These are phyloP conservation scores for Trichophyton schoenleinii DNA, from an alignment of 2,329 filamentous ascomycete species.

Conservation along the genomic window DNA sequence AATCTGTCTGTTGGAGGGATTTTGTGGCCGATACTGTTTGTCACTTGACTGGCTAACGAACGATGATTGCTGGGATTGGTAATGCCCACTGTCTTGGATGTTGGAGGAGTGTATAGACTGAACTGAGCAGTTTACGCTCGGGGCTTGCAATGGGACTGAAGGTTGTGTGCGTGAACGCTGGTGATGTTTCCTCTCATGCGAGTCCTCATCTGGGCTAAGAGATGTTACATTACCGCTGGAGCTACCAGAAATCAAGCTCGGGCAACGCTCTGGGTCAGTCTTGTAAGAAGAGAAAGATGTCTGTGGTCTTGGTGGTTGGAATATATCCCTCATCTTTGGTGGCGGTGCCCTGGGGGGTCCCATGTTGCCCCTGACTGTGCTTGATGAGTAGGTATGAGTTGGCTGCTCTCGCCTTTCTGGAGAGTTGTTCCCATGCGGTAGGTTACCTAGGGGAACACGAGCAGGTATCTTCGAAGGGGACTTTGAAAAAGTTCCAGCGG, in stretches of 20 bases:
- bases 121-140: constrained; percentile 26
- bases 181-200: constrained; percentile 57
- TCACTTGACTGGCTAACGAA: constrained; percentile 6
- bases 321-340: constrained; percentile 83
- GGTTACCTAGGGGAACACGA: constrained; percentile 35
- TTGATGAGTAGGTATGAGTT: constrained; percentile 32
- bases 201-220: constrained; percentile 57
- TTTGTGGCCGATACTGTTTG: constrained; percentile 16
- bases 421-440: constrained; percentile 54
- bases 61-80: constrained; percentile 15
- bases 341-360: constrained; percentile 56
- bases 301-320: constrained; percentile 39
- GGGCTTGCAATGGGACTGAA: constrained; percentile 30
- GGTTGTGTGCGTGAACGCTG: constrained; percentile 37
- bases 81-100: constrained; percentile 22
- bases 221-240: constrained; percentile 42
- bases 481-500: constrained; percentile 17
- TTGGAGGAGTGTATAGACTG: constrained; percentile 31
- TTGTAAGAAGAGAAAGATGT: constrained; percentile 17
- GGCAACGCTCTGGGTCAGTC: neutral
- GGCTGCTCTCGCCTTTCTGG: constrained; percentile 54
- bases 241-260: constrained; percentile 10
- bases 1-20: constrained; percentile 48
- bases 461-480: constrained; percentile 39
- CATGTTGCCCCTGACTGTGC: constrained; percentile 36